Conservation (phyloP, 2,329 filamentous ascomycete species). For the Didymella keratinophila region DNA sequence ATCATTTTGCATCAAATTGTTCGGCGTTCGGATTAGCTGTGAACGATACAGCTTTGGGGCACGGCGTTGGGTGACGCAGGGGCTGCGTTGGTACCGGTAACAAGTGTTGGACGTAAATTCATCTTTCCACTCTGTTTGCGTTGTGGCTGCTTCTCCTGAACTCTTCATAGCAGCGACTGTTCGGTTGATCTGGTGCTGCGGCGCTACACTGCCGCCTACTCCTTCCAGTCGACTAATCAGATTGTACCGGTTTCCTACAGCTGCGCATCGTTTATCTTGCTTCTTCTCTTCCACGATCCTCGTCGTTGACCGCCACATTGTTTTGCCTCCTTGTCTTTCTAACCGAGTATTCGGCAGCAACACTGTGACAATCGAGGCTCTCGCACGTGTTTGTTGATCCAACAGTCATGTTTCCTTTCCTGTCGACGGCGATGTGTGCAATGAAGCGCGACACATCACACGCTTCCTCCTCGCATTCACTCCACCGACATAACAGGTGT, state of each 20-base stretch:
- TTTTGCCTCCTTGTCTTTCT: neutral
- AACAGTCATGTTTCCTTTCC: neutral
- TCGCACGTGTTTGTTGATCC: neutral
- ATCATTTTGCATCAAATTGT: slow-evolving; percentile 16
- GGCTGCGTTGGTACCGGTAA: slow-evolving; percentile 5
- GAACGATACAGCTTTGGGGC: slow-evolving; percentile 4
- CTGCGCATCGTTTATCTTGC: no score
- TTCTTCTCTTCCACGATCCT: neutral
- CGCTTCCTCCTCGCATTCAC: neutral
- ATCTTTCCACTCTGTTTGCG: no score
- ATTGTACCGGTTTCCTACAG: no score
- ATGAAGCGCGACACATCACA: neutral
- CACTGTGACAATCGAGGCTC: neutral
- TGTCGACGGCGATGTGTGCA: neutral
- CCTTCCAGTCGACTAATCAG: no score
- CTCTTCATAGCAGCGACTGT: no score
- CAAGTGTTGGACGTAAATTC: no score
- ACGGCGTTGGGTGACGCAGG: slow-evolving; percentile 2
- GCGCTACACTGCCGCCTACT: no score
- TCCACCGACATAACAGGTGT: slow-evolving; percentile 1
- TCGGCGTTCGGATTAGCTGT: slow-evolving; percentile 11
- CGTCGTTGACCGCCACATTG: neutral
- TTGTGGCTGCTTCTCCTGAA: no score
- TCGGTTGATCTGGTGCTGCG: no score
- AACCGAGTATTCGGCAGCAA: neutral